Evolutionary conservation across 176 grass and related monocot species (phyloP).

Genomic region (Alloteropsis semialata): DNA sequence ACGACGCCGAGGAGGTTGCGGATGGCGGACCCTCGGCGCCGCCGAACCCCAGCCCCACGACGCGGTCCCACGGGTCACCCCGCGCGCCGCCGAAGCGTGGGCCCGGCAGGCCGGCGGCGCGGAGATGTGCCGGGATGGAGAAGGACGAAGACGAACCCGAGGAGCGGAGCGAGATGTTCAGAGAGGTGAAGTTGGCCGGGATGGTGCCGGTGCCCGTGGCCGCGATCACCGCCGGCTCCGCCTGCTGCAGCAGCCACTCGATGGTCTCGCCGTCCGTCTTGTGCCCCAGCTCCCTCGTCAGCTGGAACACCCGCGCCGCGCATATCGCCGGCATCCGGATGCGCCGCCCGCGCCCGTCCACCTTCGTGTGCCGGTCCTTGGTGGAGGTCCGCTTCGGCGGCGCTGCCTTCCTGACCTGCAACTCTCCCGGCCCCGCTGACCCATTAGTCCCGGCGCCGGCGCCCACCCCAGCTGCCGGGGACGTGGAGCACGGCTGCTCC

Average conservation of each 20-base stretch:
- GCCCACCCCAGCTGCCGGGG: constrained; percentile 29
- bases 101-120: constrained; percentile 20
- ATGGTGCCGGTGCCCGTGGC: constrained; percentile 95
- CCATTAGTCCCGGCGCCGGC: constrained; percentile 16
- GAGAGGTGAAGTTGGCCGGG: constrained; percentile 94
- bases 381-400: constrained; percentile 70
- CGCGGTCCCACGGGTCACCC: constrained; percentile 57
- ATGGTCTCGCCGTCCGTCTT: constrained; percentile 98
- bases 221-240: constrained; percentile 87
- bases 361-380: constrained; percentile 96
- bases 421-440: constrained; percentile 23
- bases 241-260: constrained; percentile 98
- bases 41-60: constrained; percentile 58
- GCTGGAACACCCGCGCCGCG: constrained; percentile 91
- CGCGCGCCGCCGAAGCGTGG: constrained; percentile 5
- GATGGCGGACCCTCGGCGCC: constrained; percentile 53
- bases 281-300: constrained; percentile 89
- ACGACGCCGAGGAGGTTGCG: constrained; percentile 49
- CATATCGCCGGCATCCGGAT: constrained; percentile 98
- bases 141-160: constrained; percentile 64
- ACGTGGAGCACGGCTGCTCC: constrained; percentile 64
- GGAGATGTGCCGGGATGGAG: constrained; percentile 64
- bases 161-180: constrained; percentile 95
- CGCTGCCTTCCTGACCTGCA: constrained; percentile 41
- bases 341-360: constrained; percentile 84